These are phyloP conservation scores for Taphrina confusa DNA, from an alignment of 1,139 yeast species.

Conservation along the genomic window DNA sequence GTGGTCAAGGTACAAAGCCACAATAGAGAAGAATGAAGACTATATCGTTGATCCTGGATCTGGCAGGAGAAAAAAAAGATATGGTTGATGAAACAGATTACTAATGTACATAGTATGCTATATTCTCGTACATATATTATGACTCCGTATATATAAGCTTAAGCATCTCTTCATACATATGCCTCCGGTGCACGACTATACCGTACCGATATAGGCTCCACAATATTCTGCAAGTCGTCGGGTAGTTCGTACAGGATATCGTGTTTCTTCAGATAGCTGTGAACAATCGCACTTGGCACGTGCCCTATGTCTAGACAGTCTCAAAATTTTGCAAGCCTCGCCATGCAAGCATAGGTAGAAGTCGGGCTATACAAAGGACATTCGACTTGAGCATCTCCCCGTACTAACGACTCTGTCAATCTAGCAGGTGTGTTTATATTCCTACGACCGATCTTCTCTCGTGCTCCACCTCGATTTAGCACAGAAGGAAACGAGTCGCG, in stretches of 20 bases:
- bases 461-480: neutral
- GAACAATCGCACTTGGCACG: no score
- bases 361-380: neutral
- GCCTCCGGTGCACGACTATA: no score
- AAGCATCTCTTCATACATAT: no score
- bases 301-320: no score
- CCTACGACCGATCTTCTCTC: neutral
- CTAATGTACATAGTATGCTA: neutral
- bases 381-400: neutral
- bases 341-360: neutral
- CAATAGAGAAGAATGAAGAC: constrained; percentile 84
- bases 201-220: no score
- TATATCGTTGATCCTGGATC: constrained; percentile 52
- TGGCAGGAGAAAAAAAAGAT: constrained; percentile 5
- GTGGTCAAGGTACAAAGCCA: constrained; percentile 48
- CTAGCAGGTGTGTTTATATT: constrained; percentile 7
- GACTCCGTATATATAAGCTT: no score
- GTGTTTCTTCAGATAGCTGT: no score
- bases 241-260: no score
- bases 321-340: constrained; percentile 7
- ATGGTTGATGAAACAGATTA: neutral
- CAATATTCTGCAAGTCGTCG: no score
- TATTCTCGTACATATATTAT: neutral
- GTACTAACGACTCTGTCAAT: constrained; percentile 5
- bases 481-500: neutral